These are phyloP conservation scores for Nicotiana attenuata DNA, from an alignment of 257 asterid genomes.

Conservation along the genomic window DNA sequence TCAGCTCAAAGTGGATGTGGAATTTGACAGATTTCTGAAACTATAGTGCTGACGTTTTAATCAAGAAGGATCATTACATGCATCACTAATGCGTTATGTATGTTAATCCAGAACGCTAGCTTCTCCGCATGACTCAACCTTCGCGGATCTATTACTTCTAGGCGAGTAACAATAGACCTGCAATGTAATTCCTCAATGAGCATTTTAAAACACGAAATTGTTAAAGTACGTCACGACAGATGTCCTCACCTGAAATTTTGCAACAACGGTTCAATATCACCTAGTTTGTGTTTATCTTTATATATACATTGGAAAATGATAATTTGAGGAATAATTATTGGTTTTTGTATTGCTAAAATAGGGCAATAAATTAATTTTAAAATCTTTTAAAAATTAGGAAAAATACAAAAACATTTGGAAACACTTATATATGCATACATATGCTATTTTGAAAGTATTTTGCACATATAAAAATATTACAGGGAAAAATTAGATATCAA, in stretches of 20 bases:
- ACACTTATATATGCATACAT: no score
- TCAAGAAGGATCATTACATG: slow-evolving; percentile 47
- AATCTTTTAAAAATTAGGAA: no score
- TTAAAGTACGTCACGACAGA: not conserved
- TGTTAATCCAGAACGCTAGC: slow-evolving; percentile 93
- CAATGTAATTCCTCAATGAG: slow-evolving; percentile 6
- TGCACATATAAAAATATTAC: no score
- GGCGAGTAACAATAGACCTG: slow-evolving; percentile 75
- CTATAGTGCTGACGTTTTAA: not conserved
- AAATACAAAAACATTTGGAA: no score
- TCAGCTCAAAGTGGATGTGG: not conserved
- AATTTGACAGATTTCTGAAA: not conserved
- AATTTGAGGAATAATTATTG: no score
- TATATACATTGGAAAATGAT: slow-evolving; percentile 63
- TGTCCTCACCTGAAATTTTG: slow-evolving; percentile 61
- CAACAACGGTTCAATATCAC: slow-evolving; percentile 59
- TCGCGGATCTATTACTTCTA: slow-evolving; percentile 72
- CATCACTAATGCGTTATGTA: slow-evolving; percentile 93
- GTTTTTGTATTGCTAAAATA: no score
- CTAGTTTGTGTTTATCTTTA: slow-evolving; percentile 65
- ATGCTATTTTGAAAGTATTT: no score
- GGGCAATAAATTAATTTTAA: no score
- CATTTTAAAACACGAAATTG: not conserved
- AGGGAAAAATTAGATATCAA: no score
- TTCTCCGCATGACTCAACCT: slow-evolving; percentile 82